Evolutionary conservation across 2,329 filamentous ascomycete genomes (phyloP).

Genomic region (Penicillium brasilianum): DNA sequence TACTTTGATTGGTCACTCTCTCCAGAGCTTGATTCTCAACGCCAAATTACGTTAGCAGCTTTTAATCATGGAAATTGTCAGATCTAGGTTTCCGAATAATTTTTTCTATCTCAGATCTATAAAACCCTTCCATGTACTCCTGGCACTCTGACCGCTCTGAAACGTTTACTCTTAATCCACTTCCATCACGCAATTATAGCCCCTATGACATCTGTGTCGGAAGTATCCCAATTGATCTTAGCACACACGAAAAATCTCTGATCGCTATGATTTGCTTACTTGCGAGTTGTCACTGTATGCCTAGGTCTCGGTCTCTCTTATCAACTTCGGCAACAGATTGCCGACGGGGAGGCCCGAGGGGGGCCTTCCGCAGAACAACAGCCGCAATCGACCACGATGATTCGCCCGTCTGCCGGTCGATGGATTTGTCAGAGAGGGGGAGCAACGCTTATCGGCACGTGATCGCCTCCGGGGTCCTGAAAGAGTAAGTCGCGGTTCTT

Average conservation of each 20-base stretch:
- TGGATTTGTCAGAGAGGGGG: conserved; percentile 15
- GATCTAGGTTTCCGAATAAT: background rate
- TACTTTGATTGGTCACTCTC: background rate
- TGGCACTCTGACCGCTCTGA: background rate
- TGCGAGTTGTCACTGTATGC: background rate
- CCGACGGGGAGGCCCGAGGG: conserved; percentile 1
- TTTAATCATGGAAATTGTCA: background rate
- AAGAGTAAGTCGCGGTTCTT: conserved; percentile 3
- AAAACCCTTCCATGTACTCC: background rate
- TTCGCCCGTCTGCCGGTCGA: background rate
- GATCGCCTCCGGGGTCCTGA: conserved; percentile 8
- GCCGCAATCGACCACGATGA: background rate
- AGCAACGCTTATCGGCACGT: conserved; percentile 29
- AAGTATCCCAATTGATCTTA: background rate
- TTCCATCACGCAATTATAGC: conserved; percentile 3
- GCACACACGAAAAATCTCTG: background rate
- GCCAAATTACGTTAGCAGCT: background rate
- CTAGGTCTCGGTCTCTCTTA: background rate
- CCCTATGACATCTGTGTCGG: background rate
- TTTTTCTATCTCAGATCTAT: background rate
- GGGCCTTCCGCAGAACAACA: background rate
- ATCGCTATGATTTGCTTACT: background rate
- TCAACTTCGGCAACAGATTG: conserved; percentile 5
- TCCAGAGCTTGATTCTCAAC: background rate
- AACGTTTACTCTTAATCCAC: background rate